These are phyloP conservation scores for Cucumis cinereus DNA, from an alignment of 306 rosid genomes.

Conservation along the genomic window DNA sequence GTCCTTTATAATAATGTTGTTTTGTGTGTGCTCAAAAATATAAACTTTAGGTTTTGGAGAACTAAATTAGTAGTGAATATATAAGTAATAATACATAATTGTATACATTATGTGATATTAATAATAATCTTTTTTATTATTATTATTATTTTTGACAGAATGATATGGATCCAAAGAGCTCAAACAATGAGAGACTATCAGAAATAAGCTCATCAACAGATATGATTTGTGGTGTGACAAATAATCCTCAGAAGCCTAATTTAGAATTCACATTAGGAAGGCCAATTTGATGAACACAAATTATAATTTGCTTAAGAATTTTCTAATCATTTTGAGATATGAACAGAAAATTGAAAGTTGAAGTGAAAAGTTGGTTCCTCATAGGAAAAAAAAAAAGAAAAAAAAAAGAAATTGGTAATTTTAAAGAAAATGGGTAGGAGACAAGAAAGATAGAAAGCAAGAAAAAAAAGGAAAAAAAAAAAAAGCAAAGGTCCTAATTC, in stretches of 20 bases:
- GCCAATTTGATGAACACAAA: conserved; percentile 25
- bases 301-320: not conserved
- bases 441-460: conserved; percentile 10
- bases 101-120: not conserved
- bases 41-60: not conserved
- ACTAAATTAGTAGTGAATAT: too few species aligned
- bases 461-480: conserved; percentile 1
- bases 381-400: not conserved
- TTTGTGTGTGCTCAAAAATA: not conserved
- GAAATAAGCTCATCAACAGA: conserved; percentile 51
- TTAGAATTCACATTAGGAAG: conserved; percentile 68
- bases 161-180: conserved; percentile 50
- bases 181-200: conserved; percentile 52
- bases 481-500: not conserved
- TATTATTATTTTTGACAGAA: conserved; percentile 15
- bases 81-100: too few species aligned
- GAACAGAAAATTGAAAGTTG: not conserved
- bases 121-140: not conserved
- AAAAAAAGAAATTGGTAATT: not conserved
- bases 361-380: not conserved
- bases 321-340: conserved; percentile 1
- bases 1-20: too few species aligned
- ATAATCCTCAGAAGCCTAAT: conserved; percentile 41
- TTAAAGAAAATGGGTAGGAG: conserved; percentile 4
- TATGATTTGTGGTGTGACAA: conserved; percentile 25